Base-by-base conservation (phyloP, 78 protist species). In the Chrysochromulina parva region DNA sequence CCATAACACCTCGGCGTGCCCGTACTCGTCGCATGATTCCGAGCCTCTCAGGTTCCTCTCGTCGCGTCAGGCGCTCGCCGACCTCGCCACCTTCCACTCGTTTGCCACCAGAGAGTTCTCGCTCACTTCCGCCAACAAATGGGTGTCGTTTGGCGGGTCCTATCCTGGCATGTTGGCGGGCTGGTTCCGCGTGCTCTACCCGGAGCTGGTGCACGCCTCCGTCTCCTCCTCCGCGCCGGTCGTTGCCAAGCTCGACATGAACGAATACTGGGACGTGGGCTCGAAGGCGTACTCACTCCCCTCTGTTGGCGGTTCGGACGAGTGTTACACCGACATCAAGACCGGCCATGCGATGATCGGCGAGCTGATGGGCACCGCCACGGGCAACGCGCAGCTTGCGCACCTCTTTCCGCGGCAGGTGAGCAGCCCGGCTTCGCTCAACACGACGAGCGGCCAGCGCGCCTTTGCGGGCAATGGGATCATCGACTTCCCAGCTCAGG, bases 61-160 rank as follows among this genome's bases (percentile, higher is more conserved):
- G 2, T 85, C 94, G 24, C 54, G 92, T 82, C 97, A 95, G 88
- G 97, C 97, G 5, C 73, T 95, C 47, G 96, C 95, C 0, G 97
- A 95, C 69, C 87, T 90, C 67, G 96, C 94, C 62, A 48, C 62
- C 28, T 91, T 95, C 54, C 58, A 88, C 52, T 55, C 89, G 85
- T 82, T 48, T 53, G 60, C 90, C 6, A 58, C 55, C 58, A 90
- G 48, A 3, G 57, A 11, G 10, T 81, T 47, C 76, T 0, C 24
- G 2, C 71, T 86, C 20, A 65, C 88, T 20, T 57, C 85, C 5
- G 20, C 26, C 55, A 71, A 59, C 88, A 93, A 92, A 88, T 92
- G 95, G 94, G 69, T 91, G 57, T 24, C 69, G 2, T 93, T 94
- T 53, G 95, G 94, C 59, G 96, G 96, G 52, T 90, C 94, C 3